Base-by-base conservation (phyloP, 257 asterid genomes). In the Solanum lycopersicoides region DNA sequence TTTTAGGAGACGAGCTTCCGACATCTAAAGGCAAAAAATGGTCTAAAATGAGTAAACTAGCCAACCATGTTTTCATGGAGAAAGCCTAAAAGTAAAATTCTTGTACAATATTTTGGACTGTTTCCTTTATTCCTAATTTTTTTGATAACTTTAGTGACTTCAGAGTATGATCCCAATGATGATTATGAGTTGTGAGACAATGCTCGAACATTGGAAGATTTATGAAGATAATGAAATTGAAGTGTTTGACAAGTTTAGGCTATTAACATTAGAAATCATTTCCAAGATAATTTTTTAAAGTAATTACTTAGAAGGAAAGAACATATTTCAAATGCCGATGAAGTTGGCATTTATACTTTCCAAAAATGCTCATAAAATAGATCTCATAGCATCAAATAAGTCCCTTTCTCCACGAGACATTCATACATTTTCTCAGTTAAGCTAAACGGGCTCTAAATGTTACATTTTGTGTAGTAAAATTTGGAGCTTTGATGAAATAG, bases 1-100 rank as follows among this genome's bases (percentile, higher is more conserved):
- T 94, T 30, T 83, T 94, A 9, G 95, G 98, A 86, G 96, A 93
- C 34, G 98, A 95, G 25, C 91, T 93, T 71, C 89, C 96, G 8
- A 88, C 95, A 21, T 92, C 96, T 0, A 89, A 93, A 89, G 96
- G 96, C 15, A 87, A 89, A 77, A 93, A 94, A 86, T 93, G 96
- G 96, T 88, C 83, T 16, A 93, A 88, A 34, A 90, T 93, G 94
- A 37, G 96, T 34, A 94, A 93, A 72, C 89, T 93, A 72, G 91
- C 95, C 86, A 93, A 90, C 88, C 90, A 91, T 68, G 93, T 82
- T 30, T 94, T 88, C 95, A 94, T 47, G 92, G 90, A 25, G 93
- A 92, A 68, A 92, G 95, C 89, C 88, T 93, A 15, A 94, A 90
- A 88, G 95, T 93, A 90, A 89, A 65, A n/a, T 16, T 30, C 10